Evolutionary conservation across 441 rosid genomes (phyloP).

Genomic region (Bocquillonia castaneifolia): DNA sequence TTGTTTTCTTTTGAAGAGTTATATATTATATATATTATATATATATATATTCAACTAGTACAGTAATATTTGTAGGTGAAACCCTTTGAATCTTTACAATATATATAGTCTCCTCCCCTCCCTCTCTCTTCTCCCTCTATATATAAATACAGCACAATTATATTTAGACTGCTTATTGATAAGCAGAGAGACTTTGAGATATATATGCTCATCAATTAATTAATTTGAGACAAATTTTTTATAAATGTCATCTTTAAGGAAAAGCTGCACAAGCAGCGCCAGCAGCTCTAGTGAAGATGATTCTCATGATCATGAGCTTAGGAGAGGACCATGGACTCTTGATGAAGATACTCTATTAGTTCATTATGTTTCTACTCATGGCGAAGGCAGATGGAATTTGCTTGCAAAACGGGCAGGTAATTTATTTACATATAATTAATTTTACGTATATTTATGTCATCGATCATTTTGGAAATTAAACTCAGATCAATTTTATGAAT

Average conservation of each 20-base stretch:
- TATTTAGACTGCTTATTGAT: not conserved
- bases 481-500: not conserved
- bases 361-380: slow-evolving; percentile 42
- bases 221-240: not conserved
- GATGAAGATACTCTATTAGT: slow-evolving; percentile 62
- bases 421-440: no score
- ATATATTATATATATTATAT: not conserved
- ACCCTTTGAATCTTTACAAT: not conserved
- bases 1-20: slow-evolving; percentile 36
- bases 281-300: slow-evolving; percentile 28
- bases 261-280: slow-evolving; percentile 11
- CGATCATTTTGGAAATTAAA: no score
- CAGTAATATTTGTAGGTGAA: slow-evolving; percentile 19
- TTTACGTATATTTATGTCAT: no score
- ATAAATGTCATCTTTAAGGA: slow-evolving; percentile 27
- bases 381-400: slow-evolving; percentile 66
- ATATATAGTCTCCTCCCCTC: no score
- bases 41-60: no score
- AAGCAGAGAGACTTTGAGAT: not conserved
- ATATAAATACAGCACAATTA: not conserved
- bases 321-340: slow-evolving; percentile 70
- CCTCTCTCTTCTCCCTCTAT: not conserved
- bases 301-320: slow-evolving; percentile 28
- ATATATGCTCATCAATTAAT: not conserved
- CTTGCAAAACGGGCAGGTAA: slow-evolving; percentile 51